Evolutionary conservation across 2,329 filamentous ascomycete genomes (phyloP), one percentile per base, ranked within the genome.

Genomic region (Trichoderma oligosporum): DNA sequence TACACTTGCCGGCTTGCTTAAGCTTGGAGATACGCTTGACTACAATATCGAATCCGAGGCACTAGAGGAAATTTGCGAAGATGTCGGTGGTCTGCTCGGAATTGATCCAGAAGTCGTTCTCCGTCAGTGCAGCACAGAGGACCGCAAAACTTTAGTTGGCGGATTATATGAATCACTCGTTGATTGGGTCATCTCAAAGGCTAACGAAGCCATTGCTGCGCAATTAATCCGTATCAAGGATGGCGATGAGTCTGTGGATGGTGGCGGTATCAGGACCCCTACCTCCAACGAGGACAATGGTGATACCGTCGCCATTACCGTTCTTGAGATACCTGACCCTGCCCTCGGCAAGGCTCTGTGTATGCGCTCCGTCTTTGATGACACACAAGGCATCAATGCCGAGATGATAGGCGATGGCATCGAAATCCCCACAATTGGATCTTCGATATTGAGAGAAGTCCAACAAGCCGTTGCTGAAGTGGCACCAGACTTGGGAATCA

Each of bases 401-500:
- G 94, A 99, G 76, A 97, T 99, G 92, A 96, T 93, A 67, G 87
- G 93, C 61, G 94, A 99, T 64, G 94, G 94, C 8, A 82, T 99
- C 1, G 82, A 89, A n/a, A 81, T 95, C 2, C 74, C 81, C 1
- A 65, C 86, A 0, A 85, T 85, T 1, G 88, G 89, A n/a, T 87
- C 86, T 58, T 95, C 93, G 0, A 87, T 97, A 8, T 70, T 93
- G 12, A 86, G 88, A 35, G 92, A 97, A 69, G 95, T 96, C 88
- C 84, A 89, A 66, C 85, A 86, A 57, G 91, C 92, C 1, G 83
- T 97, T 4, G 75, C 84, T 1, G 86, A 89, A 47, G 88, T 86
- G 36, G 90, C 86, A 48, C 85, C 87, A 1, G 90, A 97, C 64
- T 78, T 96, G 39, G 91, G 89, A 20, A 86, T 92, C 61, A 84